Evolutionary conservation across 108 stramenopile species (phyloP), one percentile per base, ranked within the genome.

Genomic region (Thalassiosira profunda): DNA sequence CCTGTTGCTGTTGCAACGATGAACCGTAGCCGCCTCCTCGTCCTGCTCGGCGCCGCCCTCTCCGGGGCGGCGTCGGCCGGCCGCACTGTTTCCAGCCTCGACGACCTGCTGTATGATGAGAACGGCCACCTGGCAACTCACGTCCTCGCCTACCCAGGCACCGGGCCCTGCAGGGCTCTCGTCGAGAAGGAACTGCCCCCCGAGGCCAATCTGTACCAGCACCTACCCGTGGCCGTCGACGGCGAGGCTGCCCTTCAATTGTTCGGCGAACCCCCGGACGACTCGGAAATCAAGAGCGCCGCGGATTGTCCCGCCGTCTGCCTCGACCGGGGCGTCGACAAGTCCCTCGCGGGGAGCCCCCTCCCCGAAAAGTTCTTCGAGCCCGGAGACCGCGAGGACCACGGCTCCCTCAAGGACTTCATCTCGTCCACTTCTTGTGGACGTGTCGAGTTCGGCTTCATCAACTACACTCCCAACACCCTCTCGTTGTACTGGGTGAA

Each of bases 401-500:
- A 79, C 30, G 60, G 75, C 64, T 67, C 70, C 44, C 17, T 45
- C 12, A 9, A 4, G 3, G 9, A 45, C 18, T 86, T 77, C 33
- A 0, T 77, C 4, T 30, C 53, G 11, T 68, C 66, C 0, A 5
- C 11, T 9, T 70, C 76, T 25, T 80, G 89, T 40, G 59, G 59
- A 0, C 31, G 34, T 31, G 86, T 84, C 2, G 89, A 90, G 46
- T 53, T 76, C 8, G 80, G 84, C 48, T 67, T 90, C 33, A 61
- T 90, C 9, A 87, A 87, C 57, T 90, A 90, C 59, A 47, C 63
- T 49, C 70, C 42, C 30, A 48, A 58, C 44, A 77, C 8, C 2
- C 55, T 72, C 55, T 53, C 18, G 26, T 76, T 87, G 4, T 87
- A 77, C 43, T 90, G 89, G 89, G 62, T 81, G 8, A 41, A 63